Evolutionary conservation across 2,329 filamentous ascomycete species (phyloP).

Genomic region (Colletotrichum chrysophilum): DNA sequence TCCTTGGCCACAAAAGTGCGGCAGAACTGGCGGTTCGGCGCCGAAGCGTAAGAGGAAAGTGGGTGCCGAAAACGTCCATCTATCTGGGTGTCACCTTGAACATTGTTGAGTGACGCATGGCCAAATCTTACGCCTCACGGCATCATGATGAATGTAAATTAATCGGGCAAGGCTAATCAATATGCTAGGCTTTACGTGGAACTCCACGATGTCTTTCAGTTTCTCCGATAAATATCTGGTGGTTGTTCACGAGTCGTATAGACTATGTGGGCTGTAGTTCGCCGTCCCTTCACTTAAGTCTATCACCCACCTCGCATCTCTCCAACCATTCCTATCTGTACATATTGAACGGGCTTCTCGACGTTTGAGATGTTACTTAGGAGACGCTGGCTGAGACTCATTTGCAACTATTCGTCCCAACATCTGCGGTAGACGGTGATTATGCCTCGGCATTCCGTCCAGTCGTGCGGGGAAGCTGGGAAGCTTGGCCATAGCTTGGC

Average conservation of each 20-base stretch:
- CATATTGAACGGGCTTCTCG: not conserved
- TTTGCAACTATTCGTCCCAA: not conserved
- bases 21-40: not conserved
- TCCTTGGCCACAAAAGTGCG: not conserved
- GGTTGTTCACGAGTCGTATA: not conserved
- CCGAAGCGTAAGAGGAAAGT: not conserved
- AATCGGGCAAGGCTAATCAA: not conserved
- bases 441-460: not conserved
- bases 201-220: not conserved
- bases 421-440: not conserved
- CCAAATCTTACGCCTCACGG: not conserved
- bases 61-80: not conserved
- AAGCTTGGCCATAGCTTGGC: not conserved
- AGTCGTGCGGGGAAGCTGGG: conserved; percentile 1
- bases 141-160: not conserved
- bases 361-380: not conserved
- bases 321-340: not conserved
- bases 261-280: not conserved
- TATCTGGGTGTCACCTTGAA: not conserved
- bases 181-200: not conserved
- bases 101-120: not conserved
- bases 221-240: not conserved
- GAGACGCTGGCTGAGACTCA: not conserved
- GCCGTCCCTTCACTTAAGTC: not conserved
- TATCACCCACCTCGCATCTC: not conserved